Evolutionary conservation across 2,329 filamentous ascomycete genomes (phyloP).

Genomic region (Colletotrichum musae): DNA sequence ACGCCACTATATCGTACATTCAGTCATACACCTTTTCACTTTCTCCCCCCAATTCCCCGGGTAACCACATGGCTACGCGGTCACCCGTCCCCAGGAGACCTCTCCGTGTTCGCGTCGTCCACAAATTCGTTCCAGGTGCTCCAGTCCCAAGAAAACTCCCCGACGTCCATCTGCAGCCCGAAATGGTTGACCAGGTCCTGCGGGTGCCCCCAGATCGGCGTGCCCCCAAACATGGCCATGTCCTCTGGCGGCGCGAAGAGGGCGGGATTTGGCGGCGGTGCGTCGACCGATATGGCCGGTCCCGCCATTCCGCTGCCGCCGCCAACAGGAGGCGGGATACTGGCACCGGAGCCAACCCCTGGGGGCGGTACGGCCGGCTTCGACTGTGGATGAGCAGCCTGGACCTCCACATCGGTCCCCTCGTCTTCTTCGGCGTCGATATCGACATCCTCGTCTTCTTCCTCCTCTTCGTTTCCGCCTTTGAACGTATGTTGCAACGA

Average conservation of each 20-base stretch:
- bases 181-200: slow-evolving; percentile 45
- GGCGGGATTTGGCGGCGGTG: not conserved
- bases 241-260: slow-evolving; percentile 13
- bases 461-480: not conserved
- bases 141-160: slow-evolving; percentile 50
- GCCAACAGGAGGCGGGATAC: not conserved
- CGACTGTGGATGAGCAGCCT: not conserved
- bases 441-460: not conserved
- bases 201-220: slow-evolving; percentile 42
- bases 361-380: slow-evolving; percentile 1
- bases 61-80: not conserved
- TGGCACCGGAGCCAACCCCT: not conserved
- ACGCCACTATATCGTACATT: not conserved
- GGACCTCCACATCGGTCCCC: not conserved
- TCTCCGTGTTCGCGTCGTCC: slow-evolving; percentile 55
- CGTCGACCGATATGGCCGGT: slow-evolving; percentile 21
- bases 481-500: not conserved
- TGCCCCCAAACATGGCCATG: slow-evolving; percentile 21
- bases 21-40: not conserved
- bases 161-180: slow-evolving; percentile 40
- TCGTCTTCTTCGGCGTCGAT: slow-evolving; percentile 9
- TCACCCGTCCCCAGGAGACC: slow-evolving; percentile 47
- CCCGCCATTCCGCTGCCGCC: not conserved
- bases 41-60: no score
- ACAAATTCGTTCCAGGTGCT: slow-evolving; percentile 62